Conservation (phyloP, 164 flowering plant genomes). For the Vitis riparia region DNA sequence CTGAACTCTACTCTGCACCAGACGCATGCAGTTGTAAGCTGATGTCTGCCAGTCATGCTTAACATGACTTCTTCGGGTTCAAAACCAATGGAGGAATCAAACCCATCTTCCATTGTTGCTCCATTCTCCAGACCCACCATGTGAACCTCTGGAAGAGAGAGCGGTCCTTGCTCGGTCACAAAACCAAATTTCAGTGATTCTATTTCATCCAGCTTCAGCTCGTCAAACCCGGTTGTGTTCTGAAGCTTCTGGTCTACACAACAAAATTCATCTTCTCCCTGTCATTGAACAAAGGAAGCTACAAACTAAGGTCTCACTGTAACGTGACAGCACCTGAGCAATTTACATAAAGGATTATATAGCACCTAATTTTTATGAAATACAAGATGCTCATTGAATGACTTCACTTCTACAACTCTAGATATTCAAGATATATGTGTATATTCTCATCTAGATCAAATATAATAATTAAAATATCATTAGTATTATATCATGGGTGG, state of each 20-base stretch:
- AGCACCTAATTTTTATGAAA: neutral
- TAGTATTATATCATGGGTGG: no score
- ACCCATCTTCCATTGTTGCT: constrained; percentile 27
- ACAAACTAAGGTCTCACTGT: neutral
- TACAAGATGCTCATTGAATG: no score
- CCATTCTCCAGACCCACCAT: constrained; percentile 41
- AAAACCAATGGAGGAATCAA: constrained; percentile 40
- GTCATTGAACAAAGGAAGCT: constrained; percentile 11
- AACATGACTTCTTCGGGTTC: constrained; percentile 40
- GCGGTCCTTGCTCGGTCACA: constrained; percentile 30
- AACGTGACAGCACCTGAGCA: neutral
- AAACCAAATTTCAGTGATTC: constrained; percentile 42
- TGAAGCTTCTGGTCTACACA: constrained; percentile 34
- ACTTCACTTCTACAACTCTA: no score
- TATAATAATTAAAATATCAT: no score
- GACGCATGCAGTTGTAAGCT: constrained; percentile 57
- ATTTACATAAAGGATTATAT: neutral
- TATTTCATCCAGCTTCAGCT: constrained; percentile 55
- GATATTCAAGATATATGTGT: no score
- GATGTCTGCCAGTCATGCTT: constrained; percentile 27
- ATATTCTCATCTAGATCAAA: no score
- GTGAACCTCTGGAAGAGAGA: constrained; percentile 32
- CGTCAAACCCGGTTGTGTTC: constrained; percentile 45
- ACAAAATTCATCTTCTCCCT: constrained; percentile 36
- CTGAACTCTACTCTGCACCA: constrained; percentile 80